phyloP scores from a whole-genome alignment of 2,329 filamentous ascomycete species.

The Penicillium sp. region DNA sequence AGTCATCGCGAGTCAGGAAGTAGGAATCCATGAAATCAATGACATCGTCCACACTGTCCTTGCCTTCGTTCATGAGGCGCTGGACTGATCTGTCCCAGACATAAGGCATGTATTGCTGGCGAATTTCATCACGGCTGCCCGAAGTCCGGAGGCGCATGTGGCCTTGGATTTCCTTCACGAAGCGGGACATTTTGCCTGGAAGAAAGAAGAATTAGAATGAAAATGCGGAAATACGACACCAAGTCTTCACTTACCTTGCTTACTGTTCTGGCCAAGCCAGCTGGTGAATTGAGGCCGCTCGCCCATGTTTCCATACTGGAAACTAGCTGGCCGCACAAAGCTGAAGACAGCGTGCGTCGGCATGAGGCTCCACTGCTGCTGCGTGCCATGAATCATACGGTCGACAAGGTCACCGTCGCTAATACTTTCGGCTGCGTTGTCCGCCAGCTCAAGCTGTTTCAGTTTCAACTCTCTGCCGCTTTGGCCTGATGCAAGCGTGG shows the following conservation, averaged over 20 bases:
- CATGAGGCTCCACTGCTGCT: conserved; percentile 98
- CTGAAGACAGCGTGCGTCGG: conserved; percentile 93
- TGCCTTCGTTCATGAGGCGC: conserved; percentile 69
- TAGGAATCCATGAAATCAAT: conserved; percentile 98
- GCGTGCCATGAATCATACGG: conserved; percentile 95
- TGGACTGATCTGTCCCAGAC: conserved; percentile 78
- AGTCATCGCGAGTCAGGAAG: conserved; percentile 89
- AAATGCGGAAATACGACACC: not conserved
- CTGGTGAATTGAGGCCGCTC: conserved; percentile 70
- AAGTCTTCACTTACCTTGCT: conserved; percentile 55
- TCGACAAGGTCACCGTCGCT: conserved; percentile 95
- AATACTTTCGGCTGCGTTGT: conserved; percentile 89
- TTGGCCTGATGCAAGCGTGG: conserved; percentile 59
- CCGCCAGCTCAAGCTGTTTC: conserved; percentile 78
- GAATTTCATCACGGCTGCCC: conserved; percentile 86
- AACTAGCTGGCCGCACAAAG: conserved; percentile 86
- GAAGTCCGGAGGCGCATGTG: conserved; percentile 92
- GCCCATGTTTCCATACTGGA: conserved; percentile 70
- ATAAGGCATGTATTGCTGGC: conserved; percentile 87
- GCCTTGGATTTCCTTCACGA: conserved; percentile 88
- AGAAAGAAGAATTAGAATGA: conserved; percentile 2
- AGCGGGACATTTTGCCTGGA: conserved; percentile 62
- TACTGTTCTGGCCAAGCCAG: conserved; percentile 96
- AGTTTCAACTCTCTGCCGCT: conserved; percentile 65
- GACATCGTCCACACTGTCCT: conserved; percentile 71